Percentiles rank a stretch among this genome's conserved stretches.
These are phyloP conservation scores for Evernia prunastri DNA, from an alignment of 495 filamentous ascomycete species.

Conservation along the genomic window DNA sequence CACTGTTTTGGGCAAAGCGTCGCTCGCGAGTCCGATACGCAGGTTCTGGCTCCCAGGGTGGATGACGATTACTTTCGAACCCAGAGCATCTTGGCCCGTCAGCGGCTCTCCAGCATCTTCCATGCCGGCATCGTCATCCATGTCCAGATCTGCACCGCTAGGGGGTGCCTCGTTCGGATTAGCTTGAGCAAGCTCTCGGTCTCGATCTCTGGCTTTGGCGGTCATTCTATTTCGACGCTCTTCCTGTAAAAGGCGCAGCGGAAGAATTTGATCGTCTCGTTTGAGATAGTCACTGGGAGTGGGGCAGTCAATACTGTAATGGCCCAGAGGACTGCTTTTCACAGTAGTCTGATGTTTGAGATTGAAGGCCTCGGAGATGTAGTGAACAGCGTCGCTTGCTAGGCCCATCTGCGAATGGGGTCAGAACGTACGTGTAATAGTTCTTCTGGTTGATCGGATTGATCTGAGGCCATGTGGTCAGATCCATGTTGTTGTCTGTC, in stretches of 20 bases:
- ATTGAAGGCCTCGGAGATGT: not conserved
- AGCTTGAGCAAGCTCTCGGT: conserved; percentile 71
- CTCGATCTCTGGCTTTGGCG: conserved; percentile 75
- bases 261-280: conserved; percentile 91
- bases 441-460: conserved; percentile 97
- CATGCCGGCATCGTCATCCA: conserved; percentile 56
- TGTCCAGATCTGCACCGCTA: conserved; percentile 47
- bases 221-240: conserved; percentile 71
- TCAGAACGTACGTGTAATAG: conserved; percentile 82
- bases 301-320: not conserved
- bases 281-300: conserved; percentile 82
- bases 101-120: conserved; percentile 58
- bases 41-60: conserved; percentile 98
- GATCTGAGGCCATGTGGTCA: conserved; percentile 88
- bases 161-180: conserved; percentile 41
- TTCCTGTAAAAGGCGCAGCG: conserved; percentile 78
- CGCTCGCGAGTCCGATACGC: conserved; percentile 84
- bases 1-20: conserved; percentile 87
- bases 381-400: not conserved
- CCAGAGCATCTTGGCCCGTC: conserved; percentile 53
- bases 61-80: conserved; percentile 90
- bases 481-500: conserved; percentile 95
- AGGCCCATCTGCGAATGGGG: not conserved
- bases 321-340: not conserved
- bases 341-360: not conserved